These are phyloP conservation scores for Fusarium kyushuense DNA, from an alignment of 2,329 filamentous ascomycete genomes.

Conservation along the genomic window DNA sequence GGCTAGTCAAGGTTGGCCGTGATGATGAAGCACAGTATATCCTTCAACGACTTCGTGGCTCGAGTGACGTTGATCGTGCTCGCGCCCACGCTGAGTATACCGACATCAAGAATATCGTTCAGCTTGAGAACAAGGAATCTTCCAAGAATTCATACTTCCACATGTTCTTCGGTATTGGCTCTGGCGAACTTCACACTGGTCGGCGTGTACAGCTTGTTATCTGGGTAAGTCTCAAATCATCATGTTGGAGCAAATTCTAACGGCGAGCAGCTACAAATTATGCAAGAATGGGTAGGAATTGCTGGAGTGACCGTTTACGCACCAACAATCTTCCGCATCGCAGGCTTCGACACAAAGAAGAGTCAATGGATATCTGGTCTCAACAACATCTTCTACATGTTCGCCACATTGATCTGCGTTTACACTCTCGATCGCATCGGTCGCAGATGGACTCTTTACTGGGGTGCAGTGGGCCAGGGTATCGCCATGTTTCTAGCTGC, in stretches of 20 bases:
- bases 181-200: conserved; percentile 73
- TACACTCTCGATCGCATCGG: conserved; percentile 78
- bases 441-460: conserved; percentile 76
- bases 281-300: conserved; percentile 60
- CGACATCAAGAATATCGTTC: conserved; percentile 71
- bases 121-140: conserved; percentile 67
- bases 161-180: conserved; percentile 76
- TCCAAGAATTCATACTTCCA: conserved; percentile 69
- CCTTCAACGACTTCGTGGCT: conserved; percentile 72
- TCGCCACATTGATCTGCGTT: conserved; percentile 75
- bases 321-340: conserved; percentile 72
- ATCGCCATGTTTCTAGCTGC: conserved; percentile 76
- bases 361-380: conserved; percentile 73
- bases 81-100: conserved; percentile 73
- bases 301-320: conserved; percentile 74
- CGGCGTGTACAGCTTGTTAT: conserved; percentile 76
- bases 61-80: conserved; percentile 62
- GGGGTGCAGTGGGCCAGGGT: conserved; percentile 73
- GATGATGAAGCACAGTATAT: conserved; percentile 76
- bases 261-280: conserved; percentile 16
- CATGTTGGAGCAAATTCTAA: neutral
- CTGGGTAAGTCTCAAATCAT: conserved; percentile 61
- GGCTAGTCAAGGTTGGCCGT: conserved; percentile 74
- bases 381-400: conserved; percentile 66
- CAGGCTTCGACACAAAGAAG: conserved; percentile 71